Evolutionary conservation across 2,329 filamentous ascomycete genomes (phyloP).

Genomic region (Onygenales sp.): DNA sequence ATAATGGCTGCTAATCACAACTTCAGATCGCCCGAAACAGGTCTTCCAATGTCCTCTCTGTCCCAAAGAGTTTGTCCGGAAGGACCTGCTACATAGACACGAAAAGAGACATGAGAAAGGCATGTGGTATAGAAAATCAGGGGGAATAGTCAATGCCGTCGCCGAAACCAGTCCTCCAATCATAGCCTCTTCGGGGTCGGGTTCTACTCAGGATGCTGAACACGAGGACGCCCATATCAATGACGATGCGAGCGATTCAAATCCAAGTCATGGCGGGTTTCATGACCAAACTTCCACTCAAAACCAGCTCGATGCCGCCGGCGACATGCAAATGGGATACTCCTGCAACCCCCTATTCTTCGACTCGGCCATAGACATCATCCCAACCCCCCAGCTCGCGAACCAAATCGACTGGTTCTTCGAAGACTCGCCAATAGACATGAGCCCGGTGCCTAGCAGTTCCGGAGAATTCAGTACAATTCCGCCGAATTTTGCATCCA

Average conservation of each 20-base stretch:
- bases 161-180: slow-evolving; percentile 7
- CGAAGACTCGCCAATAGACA: background rate
- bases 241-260: background rate
- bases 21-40: slow-evolving; percentile 11
- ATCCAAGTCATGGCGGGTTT: background rate
- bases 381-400: background rate
- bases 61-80: slow-evolving; percentile 16
- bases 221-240: background rate
- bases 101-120: slow-evolving; percentile 19
- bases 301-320: no score
- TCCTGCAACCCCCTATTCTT: background rate
- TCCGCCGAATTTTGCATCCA: background rate
- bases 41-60: slow-evolving; percentile 14
- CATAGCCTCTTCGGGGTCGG: background rate
- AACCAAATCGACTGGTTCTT: background rate
- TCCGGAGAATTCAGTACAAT: background rate
- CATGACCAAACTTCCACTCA: background rate
- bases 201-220: background rate
- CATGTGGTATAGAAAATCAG: slow-evolving; percentile 19
- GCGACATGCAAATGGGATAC: background rate
- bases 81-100: slow-evolving; percentile 18
- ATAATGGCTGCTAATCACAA: background rate
- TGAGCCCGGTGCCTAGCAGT: background rate
- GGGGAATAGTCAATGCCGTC: slow-evolving; percentile 9
- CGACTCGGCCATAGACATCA: background rate